These are phyloP conservation scores for Nannochloropsis granulata DNA, from an alignment of 108 stramenopile species.

Conservation along the genomic window DNA sequence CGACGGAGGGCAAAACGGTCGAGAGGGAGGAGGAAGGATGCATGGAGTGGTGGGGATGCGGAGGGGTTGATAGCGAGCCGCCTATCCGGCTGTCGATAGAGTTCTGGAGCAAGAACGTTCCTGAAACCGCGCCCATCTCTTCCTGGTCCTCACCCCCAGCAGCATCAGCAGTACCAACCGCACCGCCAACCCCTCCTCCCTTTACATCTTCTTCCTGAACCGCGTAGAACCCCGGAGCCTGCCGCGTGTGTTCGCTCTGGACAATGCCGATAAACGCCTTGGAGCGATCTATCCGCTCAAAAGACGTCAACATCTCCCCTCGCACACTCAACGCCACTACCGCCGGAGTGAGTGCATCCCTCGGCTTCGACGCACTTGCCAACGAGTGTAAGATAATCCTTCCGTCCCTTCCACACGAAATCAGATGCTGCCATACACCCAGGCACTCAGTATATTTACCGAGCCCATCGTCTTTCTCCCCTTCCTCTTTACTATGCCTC, in stretches of 20 bases:
- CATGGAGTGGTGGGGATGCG: not conserved
- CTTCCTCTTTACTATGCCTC: not conserved
- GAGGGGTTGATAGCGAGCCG: not conserved
- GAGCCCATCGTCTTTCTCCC: not conserved
- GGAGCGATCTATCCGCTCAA: not conserved
- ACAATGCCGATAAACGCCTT: not conserved
- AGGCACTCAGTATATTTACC: not conserved
- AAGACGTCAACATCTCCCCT: not conserved
- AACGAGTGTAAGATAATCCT: not conserved
- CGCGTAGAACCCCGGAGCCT: not conserved
- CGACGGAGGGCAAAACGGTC: not conserved
- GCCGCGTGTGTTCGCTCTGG: not conserved
- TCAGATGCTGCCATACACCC: conserved; percentile 8
- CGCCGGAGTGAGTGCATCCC: not conserved
- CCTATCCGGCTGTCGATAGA: not conserved
- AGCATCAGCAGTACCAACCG: not conserved
- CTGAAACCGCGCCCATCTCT: not conserved
- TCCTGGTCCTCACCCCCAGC: not conserved
- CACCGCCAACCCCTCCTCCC: not conserved
- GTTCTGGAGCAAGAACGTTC: not conserved
- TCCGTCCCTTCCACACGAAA: conserved; percentile 1
- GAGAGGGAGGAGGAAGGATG: not conserved
- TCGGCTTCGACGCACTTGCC: not conserved
- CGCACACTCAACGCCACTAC: not conserved
- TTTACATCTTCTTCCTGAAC: not conserved